Evolutionary conservation across 306 rosid species (phyloP).

Genomic region (Quillaja saponaria): DNA sequence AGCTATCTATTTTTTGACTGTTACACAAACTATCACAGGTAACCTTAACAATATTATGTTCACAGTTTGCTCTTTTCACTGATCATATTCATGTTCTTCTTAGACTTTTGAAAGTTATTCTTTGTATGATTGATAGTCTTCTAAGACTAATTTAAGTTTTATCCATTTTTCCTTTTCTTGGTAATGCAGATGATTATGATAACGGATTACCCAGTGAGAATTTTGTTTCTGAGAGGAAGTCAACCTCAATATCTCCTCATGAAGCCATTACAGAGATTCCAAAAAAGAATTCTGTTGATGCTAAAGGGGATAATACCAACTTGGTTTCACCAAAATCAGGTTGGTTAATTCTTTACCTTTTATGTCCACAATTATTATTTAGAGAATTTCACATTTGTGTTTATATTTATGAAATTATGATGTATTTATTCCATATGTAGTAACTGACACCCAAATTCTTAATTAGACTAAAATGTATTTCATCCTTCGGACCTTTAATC

Average conservation of each 20-base stretch:
- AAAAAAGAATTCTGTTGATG: constrained; percentile 40
- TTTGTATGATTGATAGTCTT: constrained; percentile 1
- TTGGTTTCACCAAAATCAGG: constrained; percentile 55
- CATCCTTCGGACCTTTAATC: no score
- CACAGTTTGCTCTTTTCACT: neutral
- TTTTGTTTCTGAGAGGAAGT: constrained; percentile 44
- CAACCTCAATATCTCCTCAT: constrained; percentile 42
- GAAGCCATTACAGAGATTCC: constrained; percentile 35
- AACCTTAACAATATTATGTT: constrained; percentile 11
- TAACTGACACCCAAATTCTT: no score
- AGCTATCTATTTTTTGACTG: neutral
- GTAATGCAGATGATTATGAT: constrained; percentile 41
- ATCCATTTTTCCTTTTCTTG: constrained; percentile 13
- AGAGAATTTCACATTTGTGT: no score
- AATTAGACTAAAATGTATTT: no score
- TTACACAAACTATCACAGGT: neutral
- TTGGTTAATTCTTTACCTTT: constrained; percentile 25
- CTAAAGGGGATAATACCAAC: constrained; percentile 38
- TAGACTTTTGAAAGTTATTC: neutral
- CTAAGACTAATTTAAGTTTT: constrained; percentile 1
- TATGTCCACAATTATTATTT: constrained; percentile 17
- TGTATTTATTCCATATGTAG: no score
- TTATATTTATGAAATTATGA: no score
- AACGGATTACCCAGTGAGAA: constrained; percentile 36
- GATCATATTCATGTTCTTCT: neutral